A percentile compares a stretch with the other conserved stretches of the same genome.
Conservation (phyloP, 495 filamentous ascomycete species). For the Daldinia loculata region DNA sequence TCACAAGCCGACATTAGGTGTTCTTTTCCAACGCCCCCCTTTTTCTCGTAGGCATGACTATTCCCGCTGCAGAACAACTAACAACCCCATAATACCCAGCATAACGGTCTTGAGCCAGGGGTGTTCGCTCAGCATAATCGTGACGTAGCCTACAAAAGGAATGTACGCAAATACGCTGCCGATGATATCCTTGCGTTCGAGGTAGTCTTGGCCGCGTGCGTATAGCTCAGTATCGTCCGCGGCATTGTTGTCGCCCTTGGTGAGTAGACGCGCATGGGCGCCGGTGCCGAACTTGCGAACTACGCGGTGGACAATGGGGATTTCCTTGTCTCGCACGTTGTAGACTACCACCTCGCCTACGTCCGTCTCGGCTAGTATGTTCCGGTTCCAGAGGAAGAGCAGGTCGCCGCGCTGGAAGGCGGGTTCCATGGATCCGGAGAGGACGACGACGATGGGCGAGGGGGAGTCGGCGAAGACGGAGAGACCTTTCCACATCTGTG, state of each 20-base stretch:
- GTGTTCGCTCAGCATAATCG: slow-evolving; percentile 94
- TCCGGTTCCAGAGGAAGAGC: slow-evolving; percentile 93
- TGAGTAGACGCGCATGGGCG: slow-evolving; percentile 70
- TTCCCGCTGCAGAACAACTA: slow-evolving; percentile 93
- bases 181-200: slow-evolving; percentile 89
- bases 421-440: slow-evolving; percentile 95
- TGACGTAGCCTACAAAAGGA: slow-evolving; percentile 96
- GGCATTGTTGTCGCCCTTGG: slow-evolving; percentile 98
- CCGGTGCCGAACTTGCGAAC: slow-evolving; percentile 74
- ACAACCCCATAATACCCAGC: slow-evolving; percentile 92
- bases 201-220: slow-evolving; percentile 81
- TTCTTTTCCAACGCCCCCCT: background rate
- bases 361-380: slow-evolving; percentile 69
- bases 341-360: slow-evolving; percentile 95
- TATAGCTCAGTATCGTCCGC: slow-evolving; percentile 96
- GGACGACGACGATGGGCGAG: slow-evolving; percentile 93
- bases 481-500: slow-evolving; percentile 88
- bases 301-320: slow-evolving; percentile 91
- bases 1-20: background rate
- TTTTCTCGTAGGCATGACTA: slow-evolving; percentile 44
- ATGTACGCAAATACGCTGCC: slow-evolving; percentile 95
- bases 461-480: slow-evolving; percentile 86
- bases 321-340: slow-evolving; percentile 89
- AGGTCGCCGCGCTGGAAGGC: slow-evolving; percentile 96
- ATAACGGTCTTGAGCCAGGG: slow-evolving; percentile 97